Base-by-base conservation (phyloP, 371 early-diverging fungal species). In the Circinella minor region DNA sequence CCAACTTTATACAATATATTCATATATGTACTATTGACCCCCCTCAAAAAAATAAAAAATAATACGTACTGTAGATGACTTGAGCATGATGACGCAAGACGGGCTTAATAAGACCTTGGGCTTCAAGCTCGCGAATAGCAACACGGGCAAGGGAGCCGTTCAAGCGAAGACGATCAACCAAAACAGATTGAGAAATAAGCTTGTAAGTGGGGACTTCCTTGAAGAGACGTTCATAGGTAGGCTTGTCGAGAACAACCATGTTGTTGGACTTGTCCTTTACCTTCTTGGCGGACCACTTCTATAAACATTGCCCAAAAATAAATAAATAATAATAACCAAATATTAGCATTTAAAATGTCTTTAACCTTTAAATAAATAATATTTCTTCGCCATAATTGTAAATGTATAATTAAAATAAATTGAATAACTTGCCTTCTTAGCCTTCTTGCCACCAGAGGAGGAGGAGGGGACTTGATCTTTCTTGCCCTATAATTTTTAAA, bases 181-280 rank as follows among this genome's bases (percentile, higher is more conserved):
- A 88, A 67, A 98, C 95, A 70, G 98, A 96, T 73, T 96, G 96
- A 20, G 98, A 95, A 81, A 99, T 94, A 77, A 99, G 90, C 91
- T 97, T 98, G 94, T 96, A 98, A 81, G 98, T 95, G 74, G 98
- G 99, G 55, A 96, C 96, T 87, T 99, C 99, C 94, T 99, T 99
- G 91, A 92, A 92, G 71, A 97, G 90, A 87, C 93, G 94, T 74
- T 95, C 96, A 77, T 93, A 91, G 76, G 95, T 95, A 73, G 91
- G 83, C 85, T 94, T 92, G 86, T 95, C 94, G 75, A 98, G 91
- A 84, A 91, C 86, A 71, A 98, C 97, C 84, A 93, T 87, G 92
- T 96, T 95, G 94, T 96, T 95, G 86, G 95, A 89, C 95, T 96
- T 96, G 87, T 96, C 96, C 95, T 96, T 95, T 76, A 93, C 93